Percentiles rank a stretch among this genome's conserved stretches.
These are phyloP conservation scores for Peltaster fructicola DNA, from an alignment of 2,329 filamentous ascomycete genomes.

Conservation along the genomic window DNA sequence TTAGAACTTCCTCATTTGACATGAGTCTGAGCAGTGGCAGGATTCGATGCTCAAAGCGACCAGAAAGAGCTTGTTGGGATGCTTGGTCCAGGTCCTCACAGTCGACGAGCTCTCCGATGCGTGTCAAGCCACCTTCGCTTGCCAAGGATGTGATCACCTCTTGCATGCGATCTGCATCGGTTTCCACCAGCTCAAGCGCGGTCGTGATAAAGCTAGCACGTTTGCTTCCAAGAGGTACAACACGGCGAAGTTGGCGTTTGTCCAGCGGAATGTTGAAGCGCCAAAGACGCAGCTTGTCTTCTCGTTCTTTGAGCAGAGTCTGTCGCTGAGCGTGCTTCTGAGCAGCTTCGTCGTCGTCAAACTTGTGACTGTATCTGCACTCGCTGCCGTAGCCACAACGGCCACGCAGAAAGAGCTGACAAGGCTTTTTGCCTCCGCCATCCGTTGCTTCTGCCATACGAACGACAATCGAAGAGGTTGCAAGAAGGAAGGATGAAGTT, in stretches of 20 bases:
- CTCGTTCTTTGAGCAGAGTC: slow-evolving; percentile 1
- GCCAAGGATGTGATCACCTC: slow-evolving; percentile 10
- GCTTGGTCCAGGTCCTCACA: not conserved
- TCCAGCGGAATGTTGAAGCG: slow-evolving; percentile 7
- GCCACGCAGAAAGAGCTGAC: slow-evolving; percentile 4
- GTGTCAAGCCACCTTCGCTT: slow-evolving; percentile 8
- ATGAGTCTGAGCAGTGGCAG: slow-evolving; percentile 26
- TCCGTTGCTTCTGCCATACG: not conserved
- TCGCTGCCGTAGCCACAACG: slow-evolving; percentile 5
- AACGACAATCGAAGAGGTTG: too few species aligned
- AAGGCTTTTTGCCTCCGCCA: slow-evolving; percentile 2
- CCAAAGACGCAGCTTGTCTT: too few species aligned
- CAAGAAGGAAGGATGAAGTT: too few species aligned
- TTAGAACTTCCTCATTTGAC: slow-evolving; percentile 23
- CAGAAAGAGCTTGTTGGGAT: not conserved
- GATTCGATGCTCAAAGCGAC: slow-evolving; percentile 14
- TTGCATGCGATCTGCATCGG: slow-evolving; percentile 8
- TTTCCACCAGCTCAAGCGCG: slow-evolving; percentile 7
- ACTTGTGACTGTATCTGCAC: slow-evolving; percentile 7
- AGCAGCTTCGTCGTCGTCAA: not conserved
- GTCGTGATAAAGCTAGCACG: slow-evolving; percentile 8
- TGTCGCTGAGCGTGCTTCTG: not conserved
- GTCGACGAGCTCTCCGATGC: slow-evolving; percentile 8
- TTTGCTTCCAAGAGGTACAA: slow-evolving; percentile 3
- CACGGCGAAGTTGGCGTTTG: not conserved